Base-by-base conservation (phyloP, 192 early-diverging fungal species). In the Polychytrium aggregatum region DNA sequence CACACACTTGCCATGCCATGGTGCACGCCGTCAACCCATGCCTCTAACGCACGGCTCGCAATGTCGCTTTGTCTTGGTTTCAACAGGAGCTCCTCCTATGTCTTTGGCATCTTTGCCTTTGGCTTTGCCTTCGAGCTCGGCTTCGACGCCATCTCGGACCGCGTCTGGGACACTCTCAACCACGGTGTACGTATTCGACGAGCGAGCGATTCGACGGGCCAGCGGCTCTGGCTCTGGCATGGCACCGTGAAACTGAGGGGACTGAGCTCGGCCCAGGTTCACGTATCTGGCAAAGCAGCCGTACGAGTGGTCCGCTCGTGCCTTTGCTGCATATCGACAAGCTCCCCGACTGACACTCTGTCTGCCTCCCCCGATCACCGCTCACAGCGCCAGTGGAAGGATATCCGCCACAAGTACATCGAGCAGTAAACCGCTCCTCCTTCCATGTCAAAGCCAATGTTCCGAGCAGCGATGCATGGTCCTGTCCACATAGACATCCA, bases 361-460 rank as follows among this genome's bases (percentile, higher is more conserved):
- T 2, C 29, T 46, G 11, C 27, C 39, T 60, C 20, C 28, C 30
- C 17, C 45, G 37, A 18, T 52, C 28, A 16, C 31, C 44, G n/a
- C n/a, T 20, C 5, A 57, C 63, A 87, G 85, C 82, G 81, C 60
- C 85, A 87, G 74, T 87, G 81, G 81, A 83, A 87, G 72, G 85
- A 87, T 51, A 85, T 87, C 56, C 68, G 79, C 49, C 60, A 67
- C 65, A 81, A 81, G 64, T 86, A 79, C 64, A 58, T 46, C 20
- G 26, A 46, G 44, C 16, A 40, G 6, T 22, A 40, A n/a, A 11
- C 31, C n/a, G n/a, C n/a, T n/a, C n/a, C n/a, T n/a, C n/a, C n/a
- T n/a, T n/a, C n/a, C n/a, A n/a, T n/a, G n/a, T n/a, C n/a, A n/a
- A n/a, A n/a, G n/a, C n/a, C n/a, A n/a, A n/a, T n/a, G n/a, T n/a